Percentiles rank a stretch among this genome's conserved stretches.
Conservation (phyloP, 768 basidiomycete species). For the Sistotremastrum suecicum region DNA sequence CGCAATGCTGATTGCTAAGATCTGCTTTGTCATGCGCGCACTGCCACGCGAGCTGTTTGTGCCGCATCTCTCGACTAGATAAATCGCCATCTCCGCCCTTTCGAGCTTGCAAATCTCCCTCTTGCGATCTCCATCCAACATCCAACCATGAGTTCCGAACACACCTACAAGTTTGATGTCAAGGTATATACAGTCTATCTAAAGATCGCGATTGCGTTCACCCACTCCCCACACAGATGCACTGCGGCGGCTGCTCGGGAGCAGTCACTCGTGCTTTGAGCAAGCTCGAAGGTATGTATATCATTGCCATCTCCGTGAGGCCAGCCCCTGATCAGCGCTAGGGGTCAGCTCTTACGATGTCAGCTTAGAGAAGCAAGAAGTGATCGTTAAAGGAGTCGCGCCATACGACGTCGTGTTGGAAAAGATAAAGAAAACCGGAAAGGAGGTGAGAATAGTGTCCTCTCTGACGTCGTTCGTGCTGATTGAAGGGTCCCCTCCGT, state of each 20-base stretch:
- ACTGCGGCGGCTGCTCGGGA: slow-evolving; percentile 75
- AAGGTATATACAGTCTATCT: slow-evolving; percentile 33
- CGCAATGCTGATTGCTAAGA: too few relatives aligned
- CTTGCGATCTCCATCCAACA: too few relatives aligned
- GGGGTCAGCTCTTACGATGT: slow-evolving; percentile 48
- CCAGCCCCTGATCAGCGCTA: slow-evolving; percentile 10
- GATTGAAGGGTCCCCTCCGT: background rate
- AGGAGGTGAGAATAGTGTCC: slow-evolving; percentile 39
- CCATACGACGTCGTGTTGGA: slow-evolving; percentile 51
- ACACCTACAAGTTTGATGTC: slow-evolving; percentile 66
- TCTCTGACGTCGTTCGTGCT: background rate
- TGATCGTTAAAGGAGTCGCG: slow-evolving; percentile 46
- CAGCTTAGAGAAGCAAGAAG: slow-evolving; percentile 54
- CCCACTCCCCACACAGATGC: slow-evolving; percentile 43
- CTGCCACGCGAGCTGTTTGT: too few relatives aligned
- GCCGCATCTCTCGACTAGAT: too few relatives aligned
- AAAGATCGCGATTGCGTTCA: slow-evolving; percentile 2
- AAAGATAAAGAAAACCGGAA: slow-evolving; percentile 85
- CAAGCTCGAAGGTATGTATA: slow-evolving; percentile 42
- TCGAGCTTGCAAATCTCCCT: too few relatives aligned
- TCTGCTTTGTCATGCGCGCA: too few relatives aligned
- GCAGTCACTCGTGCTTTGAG: slow-evolving; percentile 63
- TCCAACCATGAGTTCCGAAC: slow-evolving; percentile 15
- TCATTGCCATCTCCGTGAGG: background rate
- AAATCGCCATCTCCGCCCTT: too few relatives aligned